Conservation (phyloP, 2,329 filamentous ascomycete genomes). For the Nigrospora oryzae region DNA sequence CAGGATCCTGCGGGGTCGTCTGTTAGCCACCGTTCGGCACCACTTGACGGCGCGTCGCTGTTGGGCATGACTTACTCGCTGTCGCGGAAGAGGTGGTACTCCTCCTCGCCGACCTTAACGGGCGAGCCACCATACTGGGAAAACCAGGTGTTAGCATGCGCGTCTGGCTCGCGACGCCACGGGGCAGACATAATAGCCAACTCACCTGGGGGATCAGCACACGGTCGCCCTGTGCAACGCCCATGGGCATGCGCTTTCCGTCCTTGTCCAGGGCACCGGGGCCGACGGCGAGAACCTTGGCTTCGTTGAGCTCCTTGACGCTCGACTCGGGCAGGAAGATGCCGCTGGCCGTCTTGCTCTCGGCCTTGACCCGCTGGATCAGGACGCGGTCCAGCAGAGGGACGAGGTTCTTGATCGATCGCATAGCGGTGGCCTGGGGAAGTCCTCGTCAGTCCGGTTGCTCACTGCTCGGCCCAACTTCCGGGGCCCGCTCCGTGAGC, state of each 20-base stretch:
- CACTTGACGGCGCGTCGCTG: neutral
- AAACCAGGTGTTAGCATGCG: conserved; percentile 4
- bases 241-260: conserved; percentile 78
- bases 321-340: conserved; percentile 97
- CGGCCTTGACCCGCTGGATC: conserved; percentile 95
- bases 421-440: conserved; percentile 62
- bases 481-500: too few relatives aligned
- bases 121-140: conserved; percentile 81
- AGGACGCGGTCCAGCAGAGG: conserved; percentile 97
- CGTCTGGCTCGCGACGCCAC: neutral
- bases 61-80: conserved; percentile 73
- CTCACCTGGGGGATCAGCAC: conserved; percentile 91
- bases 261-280: conserved; percentile 82
- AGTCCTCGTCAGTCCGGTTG: too few relatives aligned
- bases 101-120: conserved; percentile 95
- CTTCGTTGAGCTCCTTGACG: conserved; percentile 98
- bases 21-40: neutral
- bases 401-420: conserved; percentile 89
- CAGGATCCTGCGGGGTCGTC: conserved; percentile 59
- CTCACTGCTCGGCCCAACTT: too few relatives aligned
- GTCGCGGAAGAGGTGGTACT: conserved; percentile 93
- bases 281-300: conserved; percentile 89
- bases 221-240: conserved; percentile 76
- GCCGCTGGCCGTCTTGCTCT: conserved; percentile 89
- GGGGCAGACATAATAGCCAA: neutral